phyloP scores from a whole-genome alignment of 1,284 basidiomycete species.

The Golubevia sp. region DNA sequence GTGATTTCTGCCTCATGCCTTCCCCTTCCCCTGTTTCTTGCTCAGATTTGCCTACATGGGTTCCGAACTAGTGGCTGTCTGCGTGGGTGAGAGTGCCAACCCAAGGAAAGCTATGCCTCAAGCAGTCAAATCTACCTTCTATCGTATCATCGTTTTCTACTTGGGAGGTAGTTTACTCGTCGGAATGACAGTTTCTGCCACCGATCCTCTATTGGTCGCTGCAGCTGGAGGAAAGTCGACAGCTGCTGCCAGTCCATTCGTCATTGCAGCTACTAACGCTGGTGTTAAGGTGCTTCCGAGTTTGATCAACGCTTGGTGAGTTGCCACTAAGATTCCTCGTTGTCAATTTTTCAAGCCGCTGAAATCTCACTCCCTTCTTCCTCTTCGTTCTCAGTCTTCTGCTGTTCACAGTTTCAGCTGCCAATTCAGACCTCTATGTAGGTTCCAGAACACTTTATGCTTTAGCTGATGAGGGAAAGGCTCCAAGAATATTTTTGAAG shows the following conservation, averaged over 20 bases:
- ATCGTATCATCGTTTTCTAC: conserved; percentile 74
- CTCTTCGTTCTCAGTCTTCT: conserved; percentile 45
- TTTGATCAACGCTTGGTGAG: conserved; percentile 63
- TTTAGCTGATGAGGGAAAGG: conserved; percentile 67
- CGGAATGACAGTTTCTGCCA: conserved; percentile 42
- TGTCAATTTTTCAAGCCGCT: too few species aligned
- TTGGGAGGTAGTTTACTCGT: conserved; percentile 65
- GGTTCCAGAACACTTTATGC: conserved; percentile 66
- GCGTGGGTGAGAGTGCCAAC: conserved; percentile 65
- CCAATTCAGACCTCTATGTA: conserved; percentile 66
- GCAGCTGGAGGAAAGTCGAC: conserved; percentile 23
- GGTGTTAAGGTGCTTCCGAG: conserved; percentile 63
- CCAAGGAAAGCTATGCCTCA: conserved; percentile 69
- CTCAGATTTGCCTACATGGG: conserved; percentile 70
- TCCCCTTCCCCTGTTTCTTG: background rate
- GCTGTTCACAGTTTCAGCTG: conserved; percentile 61
- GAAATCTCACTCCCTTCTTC: conserved; percentile 42
- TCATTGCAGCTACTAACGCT: conserved; percentile 68
- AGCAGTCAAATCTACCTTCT: conserved; percentile 67
- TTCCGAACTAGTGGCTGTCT: conserved; percentile 67
- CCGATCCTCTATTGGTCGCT: conserved; percentile 21
- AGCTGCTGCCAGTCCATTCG: conserved; percentile 74
- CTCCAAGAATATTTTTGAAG: conserved; percentile 66
- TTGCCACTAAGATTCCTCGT: background rate
- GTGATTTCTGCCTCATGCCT: conserved; percentile 9